Base-by-base conservation (phyloP, 2,329 filamentous ascomycete species). In the Ophiostoma pallidulum region DNA sequence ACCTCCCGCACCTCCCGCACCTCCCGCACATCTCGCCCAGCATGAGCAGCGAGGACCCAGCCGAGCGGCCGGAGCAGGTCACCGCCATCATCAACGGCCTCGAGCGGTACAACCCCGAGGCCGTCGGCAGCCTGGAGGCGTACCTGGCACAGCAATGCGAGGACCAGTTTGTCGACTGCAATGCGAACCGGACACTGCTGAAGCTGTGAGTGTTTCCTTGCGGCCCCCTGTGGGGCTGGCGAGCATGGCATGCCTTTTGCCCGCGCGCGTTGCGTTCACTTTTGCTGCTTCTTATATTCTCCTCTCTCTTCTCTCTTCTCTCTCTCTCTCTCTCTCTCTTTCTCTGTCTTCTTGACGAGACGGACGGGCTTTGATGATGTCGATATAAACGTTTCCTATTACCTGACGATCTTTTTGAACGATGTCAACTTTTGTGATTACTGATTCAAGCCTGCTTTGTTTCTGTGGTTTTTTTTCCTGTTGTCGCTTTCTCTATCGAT, bases 321-420 rank as follows among this genome's bases (percentile, higher is more conserved):
- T 29, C 36, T 19, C 16, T 31, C 8, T 43, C 7, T 32, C 29
- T 8, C 12, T 8, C 8, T 41, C 26, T 26, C 32, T 31, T 44
- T 38, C 26, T n/a, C 22, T 18, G 32, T 37, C 52, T 55, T 54
- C 52, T 4, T 16, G 13, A n/a, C n/a, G n/a, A n/a, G n/a, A n/a
- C n/a, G n/a, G n/a, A 10, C 28, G 13, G 40, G 10, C 51, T 51
- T 57, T 50, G 55, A 75, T 87, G 86, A 94, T 90, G 86, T 66
- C 72, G 75, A 71, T 80, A 69, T 84, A 94, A 84, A 94, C 87
- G 88, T 95, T 95, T 94, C 86, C 87, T 95, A 94, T 95, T 95
- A 94, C 79, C 87, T 86, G 88, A 94, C 69, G 67, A 28, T 28
- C 24, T 70, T 20, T 64, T 66, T 69, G 70, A 68, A 67, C 87